These are phyloP conservation scores for Colletotrichum musicola DNA, from an alignment of 2,329 filamentous ascomycete species.

Conservation along the genomic window DNA sequence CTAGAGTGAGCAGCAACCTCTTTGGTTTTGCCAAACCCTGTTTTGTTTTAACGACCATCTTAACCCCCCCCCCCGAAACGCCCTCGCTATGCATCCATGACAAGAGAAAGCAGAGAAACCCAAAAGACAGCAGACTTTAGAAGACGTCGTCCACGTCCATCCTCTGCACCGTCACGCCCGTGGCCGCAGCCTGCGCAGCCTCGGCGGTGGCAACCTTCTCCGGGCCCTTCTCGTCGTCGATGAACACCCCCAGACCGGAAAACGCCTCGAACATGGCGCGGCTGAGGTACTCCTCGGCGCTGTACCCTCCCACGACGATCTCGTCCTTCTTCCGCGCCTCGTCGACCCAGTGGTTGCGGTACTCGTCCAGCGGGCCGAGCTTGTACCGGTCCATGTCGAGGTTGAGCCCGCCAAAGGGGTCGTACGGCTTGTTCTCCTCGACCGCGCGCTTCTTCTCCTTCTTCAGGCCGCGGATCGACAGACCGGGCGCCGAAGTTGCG, in stretches of 20 bases:
- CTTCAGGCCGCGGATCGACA: constrained; percentile 86
- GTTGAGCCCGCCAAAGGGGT: constrained; percentile 84
- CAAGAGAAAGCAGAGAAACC: constrained; percentile 2
- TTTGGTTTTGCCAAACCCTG: neutral
- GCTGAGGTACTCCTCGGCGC: constrained; percentile 83
- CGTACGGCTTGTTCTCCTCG: constrained; percentile 81
- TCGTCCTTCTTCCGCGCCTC: constrained; percentile 73
- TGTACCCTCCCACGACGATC: constrained; percentile 85
- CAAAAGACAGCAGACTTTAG: constrained; percentile 21
- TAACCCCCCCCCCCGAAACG: constrained; percentile 40
- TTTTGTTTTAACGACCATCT: neutral
- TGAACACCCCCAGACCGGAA: constrained; percentile 86
- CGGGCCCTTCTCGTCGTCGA: constrained; percentile 78
- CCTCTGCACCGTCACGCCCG: constrained; percentile 48
- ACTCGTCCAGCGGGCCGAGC: constrained; percentile 69
- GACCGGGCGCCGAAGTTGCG: constrained; percentile 46
- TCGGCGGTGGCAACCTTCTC: constrained; percentile 51
- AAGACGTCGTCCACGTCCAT: constrained; percentile 62
- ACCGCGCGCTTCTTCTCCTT: constrained; percentile 61
- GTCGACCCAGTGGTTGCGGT: constrained; percentile 82
- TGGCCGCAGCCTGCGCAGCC: constrained; percentile 51
- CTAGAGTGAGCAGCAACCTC: neutral
- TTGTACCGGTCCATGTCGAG: constrained; percentile 78
- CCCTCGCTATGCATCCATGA: constrained; percentile 44
- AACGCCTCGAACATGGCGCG: constrained; percentile 90